phyloP scores from a whole-genome alignment of 768 basidiomycete genomes.

The Amanita rimosa region DNA sequence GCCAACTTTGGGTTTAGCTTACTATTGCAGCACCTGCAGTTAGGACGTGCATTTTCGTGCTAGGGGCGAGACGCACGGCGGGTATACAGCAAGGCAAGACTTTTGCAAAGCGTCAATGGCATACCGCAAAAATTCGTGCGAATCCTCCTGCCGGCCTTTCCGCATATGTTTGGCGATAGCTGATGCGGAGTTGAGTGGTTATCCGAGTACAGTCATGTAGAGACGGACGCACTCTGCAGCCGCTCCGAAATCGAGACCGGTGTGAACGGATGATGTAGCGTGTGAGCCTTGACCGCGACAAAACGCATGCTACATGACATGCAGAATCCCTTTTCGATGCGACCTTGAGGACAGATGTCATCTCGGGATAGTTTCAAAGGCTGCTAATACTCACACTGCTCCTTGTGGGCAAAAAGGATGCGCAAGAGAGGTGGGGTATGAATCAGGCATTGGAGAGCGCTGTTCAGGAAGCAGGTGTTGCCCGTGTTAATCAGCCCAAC shows the following conservation, averaged over 20 bases:
- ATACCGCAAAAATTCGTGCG: constrained; percentile 96
- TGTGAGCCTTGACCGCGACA: constrained; percentile 46
- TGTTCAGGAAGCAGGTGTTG: constrained; percentile 96
- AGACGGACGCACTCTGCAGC: constrained; percentile 46
- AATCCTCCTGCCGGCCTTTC: constrained; percentile 90
- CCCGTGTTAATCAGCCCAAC: constrained; percentile 74
- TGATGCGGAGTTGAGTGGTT: constrained; percentile 19
- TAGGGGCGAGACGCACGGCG: constrained; percentile 40
- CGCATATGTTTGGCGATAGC: constrained; percentile 89
- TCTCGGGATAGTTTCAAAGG: neutral
- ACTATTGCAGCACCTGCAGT: constrained; percentile 20
- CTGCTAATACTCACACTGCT: constrained; percentile 45
- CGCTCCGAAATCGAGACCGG: constrained; percentile 58
- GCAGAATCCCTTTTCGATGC: constrained; percentile 50
- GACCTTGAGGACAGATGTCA: constrained; percentile 20
- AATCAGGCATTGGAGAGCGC: constrained; percentile 83
- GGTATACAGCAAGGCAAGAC: constrained; percentile 60
- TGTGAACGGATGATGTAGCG: constrained; percentile 34
- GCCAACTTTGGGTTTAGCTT: constrained; percentile 61
- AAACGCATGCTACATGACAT: constrained; percentile 64
- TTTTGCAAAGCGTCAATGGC: constrained; percentile 87
- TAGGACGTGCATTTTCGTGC: neutral
- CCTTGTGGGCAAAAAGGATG: constrained; percentile 40
- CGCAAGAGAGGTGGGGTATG: constrained; percentile 85
- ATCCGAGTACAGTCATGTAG: neutral